phyloP scores from a whole-genome alignment of 1,284 basidiomycete genomes.

The Stereum hirsutum region DNA sequence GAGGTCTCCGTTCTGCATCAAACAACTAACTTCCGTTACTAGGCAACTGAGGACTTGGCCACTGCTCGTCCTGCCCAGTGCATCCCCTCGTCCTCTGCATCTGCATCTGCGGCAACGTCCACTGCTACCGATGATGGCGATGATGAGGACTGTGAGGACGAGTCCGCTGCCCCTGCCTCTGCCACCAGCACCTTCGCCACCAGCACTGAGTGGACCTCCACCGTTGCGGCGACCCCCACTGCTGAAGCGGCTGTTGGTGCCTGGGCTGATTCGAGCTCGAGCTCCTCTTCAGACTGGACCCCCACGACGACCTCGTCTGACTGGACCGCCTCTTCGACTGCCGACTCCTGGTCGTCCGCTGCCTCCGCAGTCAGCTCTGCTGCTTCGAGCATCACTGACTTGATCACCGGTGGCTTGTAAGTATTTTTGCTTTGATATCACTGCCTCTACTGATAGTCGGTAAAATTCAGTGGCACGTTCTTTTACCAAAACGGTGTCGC shows the following conservation, averaged over 20 bases:
- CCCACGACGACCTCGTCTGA: constrained; percentile 5
- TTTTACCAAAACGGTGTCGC: constrained; percentile 60
- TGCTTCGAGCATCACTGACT: constrained; percentile 10
- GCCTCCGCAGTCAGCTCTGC: constrained; percentile 11
- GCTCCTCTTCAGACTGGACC: background rate
- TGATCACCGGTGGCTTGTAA: constrained; percentile 38
- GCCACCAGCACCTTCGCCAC: constrained; percentile 7
- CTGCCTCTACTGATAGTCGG: constrained; percentile 11
- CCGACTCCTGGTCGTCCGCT: constrained; percentile 10
- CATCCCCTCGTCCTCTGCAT: constrained; percentile 20
- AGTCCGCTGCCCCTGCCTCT: constrained; percentile 11
- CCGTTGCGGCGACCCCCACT: too few species aligned
- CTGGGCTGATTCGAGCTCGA: background rate
- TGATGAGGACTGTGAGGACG: constrained; percentile 8
- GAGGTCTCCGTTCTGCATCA: background rate
- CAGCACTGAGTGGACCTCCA: too few species aligned
- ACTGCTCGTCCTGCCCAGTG: constrained; percentile 45
- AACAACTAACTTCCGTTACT: constrained; percentile 23
- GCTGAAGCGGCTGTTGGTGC: too few species aligned
- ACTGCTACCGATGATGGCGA: constrained; percentile 7
- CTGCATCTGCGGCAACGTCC: constrained; percentile 16
- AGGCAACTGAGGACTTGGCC: constrained; percentile 39
- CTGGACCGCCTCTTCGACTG: constrained; percentile 10
- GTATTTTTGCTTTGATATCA: constrained; percentile 13
- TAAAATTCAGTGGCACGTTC: constrained; percentile 57